These are phyloP conservation scores for Soucietia sequanensis DNA, from an alignment of 805 yeast species.

Conservation along the genomic window DNA sequence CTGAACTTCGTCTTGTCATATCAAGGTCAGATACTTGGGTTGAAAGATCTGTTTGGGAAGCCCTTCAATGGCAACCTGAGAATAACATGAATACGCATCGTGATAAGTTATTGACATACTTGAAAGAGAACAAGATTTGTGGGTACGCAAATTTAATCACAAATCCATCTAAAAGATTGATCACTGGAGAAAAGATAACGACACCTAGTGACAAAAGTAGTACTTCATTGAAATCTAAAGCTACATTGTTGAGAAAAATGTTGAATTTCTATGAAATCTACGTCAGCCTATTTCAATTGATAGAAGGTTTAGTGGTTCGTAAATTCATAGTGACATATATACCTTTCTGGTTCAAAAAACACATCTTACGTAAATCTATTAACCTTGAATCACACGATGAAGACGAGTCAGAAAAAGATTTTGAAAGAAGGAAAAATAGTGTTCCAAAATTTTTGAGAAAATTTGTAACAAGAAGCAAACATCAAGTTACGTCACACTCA, in stretches of 20 bases:
- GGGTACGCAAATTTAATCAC: constrained; percentile 32
- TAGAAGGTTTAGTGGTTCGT: constrained; percentile 15
- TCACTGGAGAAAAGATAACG: constrained; percentile 13
- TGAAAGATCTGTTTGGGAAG: constrained; percentile 34
- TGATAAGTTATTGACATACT: constrained; percentile 7
- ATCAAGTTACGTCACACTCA: constrained; percentile 11
- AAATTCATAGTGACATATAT: constrained; percentile 9
- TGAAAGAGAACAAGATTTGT: constrained; percentile 3
- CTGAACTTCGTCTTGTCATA: constrained; percentile 50
- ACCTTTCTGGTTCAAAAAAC: constrained; percentile 5
- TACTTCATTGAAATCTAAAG: no score
- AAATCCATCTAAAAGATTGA: constrained; percentile 24
- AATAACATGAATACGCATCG: background rate
- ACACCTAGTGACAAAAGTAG: no score
- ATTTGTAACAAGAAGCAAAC: constrained; percentile 23
- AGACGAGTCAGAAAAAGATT: constrained; percentile 14
- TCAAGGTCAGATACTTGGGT: constrained; percentile 58
- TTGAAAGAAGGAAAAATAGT: constrained; percentile 14
- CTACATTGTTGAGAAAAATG: no score
- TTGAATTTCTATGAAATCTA: no score
- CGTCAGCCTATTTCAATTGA: constrained; percentile 18
- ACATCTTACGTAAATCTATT: background rate
- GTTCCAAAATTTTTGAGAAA: constrained; percentile 29
- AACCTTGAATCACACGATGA: background rate
- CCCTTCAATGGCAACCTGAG: constrained; percentile 2